Base-by-base conservation (phyloP, 2,329 filamentous ascomycete species). In the Fusarium illudens region DNA sequence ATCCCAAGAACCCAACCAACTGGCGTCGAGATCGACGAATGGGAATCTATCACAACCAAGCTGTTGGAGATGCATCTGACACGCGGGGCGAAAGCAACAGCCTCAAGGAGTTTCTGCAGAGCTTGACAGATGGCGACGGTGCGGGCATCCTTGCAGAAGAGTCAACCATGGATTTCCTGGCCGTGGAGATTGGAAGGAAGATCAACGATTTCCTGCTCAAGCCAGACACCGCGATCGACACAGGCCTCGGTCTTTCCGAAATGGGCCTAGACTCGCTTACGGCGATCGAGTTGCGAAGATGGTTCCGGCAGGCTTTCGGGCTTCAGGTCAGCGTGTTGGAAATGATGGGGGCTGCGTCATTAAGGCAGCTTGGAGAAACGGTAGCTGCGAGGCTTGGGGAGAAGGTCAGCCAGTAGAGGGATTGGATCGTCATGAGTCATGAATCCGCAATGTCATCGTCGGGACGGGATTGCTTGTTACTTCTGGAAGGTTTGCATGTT, bases 251-350 rank as follows among this genome's bases (percentile, higher is more conserved):
- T 4, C n/a, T 70, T 3, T 57, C 60, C 1, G 53, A 64, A 1
- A 58, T 62, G 29, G 67, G 67, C 1, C 39, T 70, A 0, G 67
- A 70, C 15, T 68, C 65, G 2, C 50, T 70, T 0, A 57, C 60
- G 3, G 62, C 67, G 0, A 68, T 69, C 15, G 67, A 68, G 13
- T 10, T 68, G 2, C 42, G 59, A 2, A 29, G 56, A 7, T 69
- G 65, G 62, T 64, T 68, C 22, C 17, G 55, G 6, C 56, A 54
- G 10, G 58, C 50, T 0, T 66, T 67, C 15, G 58, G 37, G 0
- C n/a, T 65, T 10, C 62, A 69, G 2, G 53, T 69, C 0, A 68
- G 65, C 12, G 56, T 69, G 2, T 11, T 69, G 11, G 65, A 69
- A 15, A 68, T 69, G 62, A 37, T 68, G 15, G 62, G 62, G 2